These are phyloP conservation scores for Pugionium cornutum DNA, from an alignment of 345 rosid genomes.

Conservation along the genomic window DNA sequence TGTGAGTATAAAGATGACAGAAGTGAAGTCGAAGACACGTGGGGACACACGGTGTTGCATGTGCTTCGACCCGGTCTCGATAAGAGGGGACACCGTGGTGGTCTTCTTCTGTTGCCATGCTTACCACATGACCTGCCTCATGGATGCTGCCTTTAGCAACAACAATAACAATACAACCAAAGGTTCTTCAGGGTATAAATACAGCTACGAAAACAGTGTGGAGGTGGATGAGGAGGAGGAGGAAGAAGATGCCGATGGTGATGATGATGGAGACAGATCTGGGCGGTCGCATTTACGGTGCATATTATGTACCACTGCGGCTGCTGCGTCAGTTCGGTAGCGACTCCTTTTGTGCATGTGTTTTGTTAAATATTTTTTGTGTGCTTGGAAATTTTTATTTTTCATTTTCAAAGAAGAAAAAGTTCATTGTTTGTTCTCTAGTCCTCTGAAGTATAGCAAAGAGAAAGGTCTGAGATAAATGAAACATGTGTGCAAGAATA, in stretches of 20 bases:
- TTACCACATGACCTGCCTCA: conserved; percentile 79
- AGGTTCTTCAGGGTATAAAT: conserved; percentile 44
- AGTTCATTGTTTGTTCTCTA: conserved; percentile 26
- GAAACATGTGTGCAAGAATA: conserved; percentile 2
- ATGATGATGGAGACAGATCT: conserved; percentile 48
- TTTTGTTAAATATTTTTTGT: conserved; percentile 37
- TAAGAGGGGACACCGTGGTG: conserved; percentile 70
- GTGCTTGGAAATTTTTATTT: conserved; percentile 11
- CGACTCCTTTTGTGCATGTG: conserved; percentile 24
- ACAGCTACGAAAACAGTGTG: conserved; percentile 37
- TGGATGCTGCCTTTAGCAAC: conserved; percentile 68
- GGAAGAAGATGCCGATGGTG: conserved; percentile 45
- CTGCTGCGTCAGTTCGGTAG: conserved; percentile 44
- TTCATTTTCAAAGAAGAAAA: not conserved
- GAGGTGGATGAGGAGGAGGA: conserved; percentile 33
- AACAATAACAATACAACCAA: conserved; percentile 44
- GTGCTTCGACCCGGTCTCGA: conserved; percentile 87
- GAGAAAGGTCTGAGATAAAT: conserved; percentile 7
- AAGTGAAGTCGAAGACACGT: conserved; percentile 82
- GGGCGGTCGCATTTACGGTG: conserved; percentile 69
- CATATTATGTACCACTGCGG: conserved; percentile 96
- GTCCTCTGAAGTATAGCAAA: conserved; percentile 19
- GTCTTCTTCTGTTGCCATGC: conserved; percentile 96
- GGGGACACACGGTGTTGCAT: conserved; percentile 93
- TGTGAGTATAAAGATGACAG: conserved; percentile 51